Evolutionary conservation across 805 yeast species (phyloP), one percentile per base, ranked within the genome.

Genomic region (Wickerhamomyces subpelliculosus): DNA sequence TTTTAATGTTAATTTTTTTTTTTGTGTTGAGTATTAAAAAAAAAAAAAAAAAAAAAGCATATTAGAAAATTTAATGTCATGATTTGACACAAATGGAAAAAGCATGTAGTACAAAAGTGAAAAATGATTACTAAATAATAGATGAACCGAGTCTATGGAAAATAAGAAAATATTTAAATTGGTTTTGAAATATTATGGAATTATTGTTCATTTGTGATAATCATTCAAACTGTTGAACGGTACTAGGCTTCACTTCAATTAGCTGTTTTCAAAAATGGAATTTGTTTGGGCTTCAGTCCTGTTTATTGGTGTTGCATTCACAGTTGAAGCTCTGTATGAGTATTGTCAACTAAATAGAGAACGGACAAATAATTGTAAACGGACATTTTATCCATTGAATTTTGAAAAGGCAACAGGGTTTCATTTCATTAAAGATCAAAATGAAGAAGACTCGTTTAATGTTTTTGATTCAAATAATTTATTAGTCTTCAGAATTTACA

Each of bases 381-480:
- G 20, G 14, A n/a, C 14, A 5, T 34, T 19, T 27, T 34, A 34
- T 34, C 36, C 36, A n/a, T 27, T 34, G 14, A 20, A 26, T n/a
- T 25, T 34, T 18, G 14, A 34, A 8, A 13, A 20, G 2, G 30
- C 31, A 8, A 14, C 22, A 3, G 28, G 14, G 20, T 34, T 19
- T 11, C 36, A 34, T 20, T 21, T 34, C 9, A 17, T 34, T 12
- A 27, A 12, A 17, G 16, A 19, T 6, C 14, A 8, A 12, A 12
- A 5, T 12, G 22, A 18, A 18, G 12, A 7, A 8, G 16, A 25
- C 6, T 13, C 27, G 12, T 29, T 18, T 18, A 19, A 19, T 19
- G 16, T 29, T 18, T 29, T 29, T 9, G 14, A 29, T 29, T 29
- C 32, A 9, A 9, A 12, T 7, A 29, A 29, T 19, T 5, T 29